Evolutionary conservation across 2,329 filamentous ascomycete species (phyloP).

Genomic region (Alternaria solani): DNA sequence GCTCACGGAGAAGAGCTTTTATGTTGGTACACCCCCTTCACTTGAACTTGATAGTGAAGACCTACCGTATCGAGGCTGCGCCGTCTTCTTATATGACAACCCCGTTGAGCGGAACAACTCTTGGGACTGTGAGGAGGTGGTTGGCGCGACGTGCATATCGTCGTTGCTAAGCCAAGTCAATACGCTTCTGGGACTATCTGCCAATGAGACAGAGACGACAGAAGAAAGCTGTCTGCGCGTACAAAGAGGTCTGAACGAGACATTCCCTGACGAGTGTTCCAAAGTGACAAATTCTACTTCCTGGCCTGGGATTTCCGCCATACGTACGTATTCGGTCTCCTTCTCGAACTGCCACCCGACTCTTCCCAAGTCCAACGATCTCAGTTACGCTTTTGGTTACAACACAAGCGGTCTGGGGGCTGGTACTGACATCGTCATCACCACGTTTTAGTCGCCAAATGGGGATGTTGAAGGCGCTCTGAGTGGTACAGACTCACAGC

Average conservation of each 20-base stretch:
- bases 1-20: background rate
- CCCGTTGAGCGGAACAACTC: background rate
- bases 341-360: slow-evolving; percentile 1
- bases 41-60: background rate
- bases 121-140: background rate
- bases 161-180: background rate
- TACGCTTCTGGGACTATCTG: background rate
- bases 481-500: background rate
- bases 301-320: background rate
- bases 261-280: background rate
- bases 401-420: background rate
- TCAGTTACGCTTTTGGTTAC: background rate
- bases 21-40: background rate
- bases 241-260: background rate
- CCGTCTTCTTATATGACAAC: background rate
- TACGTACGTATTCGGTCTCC: background rate
- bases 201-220: background rate
- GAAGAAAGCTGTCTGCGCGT: background rate
- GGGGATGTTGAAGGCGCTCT: background rate
- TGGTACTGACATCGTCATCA: background rate
- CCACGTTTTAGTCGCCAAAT: background rate
- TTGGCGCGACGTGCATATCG: background rate
- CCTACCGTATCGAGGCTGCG: background rate
- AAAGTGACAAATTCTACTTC: background rate
- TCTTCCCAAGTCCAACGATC: background rate